Evolutionary conservation across 2,329 filamentous ascomycete genomes (phyloP).

Genomic region (Remersonia thermophila): DNA sequence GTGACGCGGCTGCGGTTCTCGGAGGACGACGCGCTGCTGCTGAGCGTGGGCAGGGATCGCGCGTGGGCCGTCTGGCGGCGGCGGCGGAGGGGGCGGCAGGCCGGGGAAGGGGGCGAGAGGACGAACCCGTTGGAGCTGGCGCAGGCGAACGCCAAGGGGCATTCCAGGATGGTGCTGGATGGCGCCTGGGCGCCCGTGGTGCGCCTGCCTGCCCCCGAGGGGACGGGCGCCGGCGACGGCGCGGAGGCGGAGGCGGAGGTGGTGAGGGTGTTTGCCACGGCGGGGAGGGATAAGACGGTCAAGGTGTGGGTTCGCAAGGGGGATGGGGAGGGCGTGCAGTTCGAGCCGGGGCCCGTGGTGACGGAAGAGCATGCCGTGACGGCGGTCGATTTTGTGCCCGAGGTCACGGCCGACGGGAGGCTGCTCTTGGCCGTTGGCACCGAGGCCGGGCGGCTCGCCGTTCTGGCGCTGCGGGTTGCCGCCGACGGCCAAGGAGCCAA

Average conservation of each 20-base stretch:
- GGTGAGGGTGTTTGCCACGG: constrained; percentile 61
- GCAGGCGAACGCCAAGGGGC: constrained; percentile 67
- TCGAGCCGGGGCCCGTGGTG: constrained; percentile 42
- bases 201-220: no score
- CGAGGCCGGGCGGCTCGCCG: constrained; percentile 37
- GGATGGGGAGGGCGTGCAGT: constrained; percentile 24
- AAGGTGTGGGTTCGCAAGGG: constrained; percentile 49
- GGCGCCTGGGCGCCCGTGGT: constrained; percentile 61
- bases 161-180: constrained; percentile 85
- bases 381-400: constrained; percentile 52
- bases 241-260: constrained; percentile 13
- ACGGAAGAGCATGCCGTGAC: constrained; percentile 51
- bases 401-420: constrained; percentile 18
- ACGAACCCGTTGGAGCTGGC: constrained; percentile 40
- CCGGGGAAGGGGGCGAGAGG: constrained; percentile 17
- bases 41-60: constrained; percentile 83
- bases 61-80: constrained; percentile 75
- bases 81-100: constrained; percentile 18
- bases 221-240: no score
- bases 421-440: constrained; percentile 44
- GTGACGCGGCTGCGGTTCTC: constrained; percentile 76
- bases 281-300: constrained; percentile 76
- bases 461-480: constrained; percentile 28
- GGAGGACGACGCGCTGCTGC: constrained; percentile 55
- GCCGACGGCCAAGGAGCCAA: constrained; percentile 13